Percentiles rank a stretch among this genome's conserved stretches.
These are phyloP conservation scores for Plasmodium fragile DNA, from an alignment of 169 alveolate genomes.

Conservation along the genomic window DNA sequence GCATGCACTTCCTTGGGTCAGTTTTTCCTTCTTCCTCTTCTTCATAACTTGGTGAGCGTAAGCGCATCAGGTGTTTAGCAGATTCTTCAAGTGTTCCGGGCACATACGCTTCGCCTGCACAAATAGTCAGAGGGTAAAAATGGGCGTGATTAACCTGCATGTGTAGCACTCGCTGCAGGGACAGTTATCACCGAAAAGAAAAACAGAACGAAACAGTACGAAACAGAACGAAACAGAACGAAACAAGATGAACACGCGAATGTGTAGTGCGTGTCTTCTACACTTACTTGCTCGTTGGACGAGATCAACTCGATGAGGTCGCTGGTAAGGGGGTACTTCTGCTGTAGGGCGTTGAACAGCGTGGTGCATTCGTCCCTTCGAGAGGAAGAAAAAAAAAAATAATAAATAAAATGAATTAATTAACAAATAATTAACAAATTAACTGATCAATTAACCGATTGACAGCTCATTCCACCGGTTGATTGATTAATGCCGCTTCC, in stretches of 20 bases:
- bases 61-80: constrained; percentile 30
- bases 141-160: background rate
- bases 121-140: background rate
- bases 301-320: constrained; percentile 64
- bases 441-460: background rate
- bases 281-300: constrained; percentile 64
- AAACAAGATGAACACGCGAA: background rate
- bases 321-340: constrained; percentile 40
- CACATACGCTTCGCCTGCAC: constrained; percentile 72
- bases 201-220: background rate
- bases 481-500: background rate
- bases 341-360: constrained; percentile 59
- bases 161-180: background rate
- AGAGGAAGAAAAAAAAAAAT: constrained; percentile 3
- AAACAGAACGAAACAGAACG: background rate
- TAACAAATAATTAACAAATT: background rate
- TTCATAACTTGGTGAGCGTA: background rate
- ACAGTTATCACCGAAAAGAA: background rate
- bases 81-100: constrained; percentile 73
- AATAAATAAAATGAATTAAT: constrained; percentile 29
- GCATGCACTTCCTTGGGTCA: background rate
- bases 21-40: background rate
- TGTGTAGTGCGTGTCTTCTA: background rate
- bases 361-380: constrained; percentile 57
- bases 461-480: background rate